Evolutionary conservation across 352 stramenopile species (phyloP), one percentile per base, ranked within the genome.

Genomic region (Blastocystis sp.): DNA sequence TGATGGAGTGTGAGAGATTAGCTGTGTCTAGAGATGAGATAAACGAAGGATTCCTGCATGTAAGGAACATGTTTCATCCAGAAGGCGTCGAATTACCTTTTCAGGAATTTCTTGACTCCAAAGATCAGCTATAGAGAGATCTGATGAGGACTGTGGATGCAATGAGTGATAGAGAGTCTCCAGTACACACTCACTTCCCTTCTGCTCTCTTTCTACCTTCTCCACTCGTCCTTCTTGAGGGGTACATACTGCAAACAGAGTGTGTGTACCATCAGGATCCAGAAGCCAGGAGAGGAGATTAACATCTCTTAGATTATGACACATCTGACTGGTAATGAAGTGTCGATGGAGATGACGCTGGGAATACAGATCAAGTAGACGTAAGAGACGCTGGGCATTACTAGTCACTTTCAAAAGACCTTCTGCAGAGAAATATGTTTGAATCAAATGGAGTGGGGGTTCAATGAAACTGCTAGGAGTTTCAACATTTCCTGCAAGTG

Each of bases 401-500:
- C 40, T 59, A 2, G 70, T 81, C 3, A 81, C 48, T 56, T 64
- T 60, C 44, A 81, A 4, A 40, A 81, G 44, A 48, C 17, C 1
- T 40, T 53, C 35, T 4, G 27, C 13, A 22, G 42, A 13, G 17
- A 81, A 37, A 33, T 59, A 81, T 4, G 6, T 17, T 59, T 40
- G 40, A 51, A 81, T 59, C 7, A 60, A 37, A 5, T 60, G 6
- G 9, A 81, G 15, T 0, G 17, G n/a, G 5, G 1, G 44, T 30
- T 24, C 19, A 17, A 60, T 17, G 7, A 11, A 22, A 42, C 57
- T 27, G 30, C 19, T 35, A 24, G 68, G 33, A 15, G 24, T 33
- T 40, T 81, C 70, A n/a, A 35, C 70, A 48, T 81, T 44, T 3
- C 40, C 69, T 15, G 33, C 70, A 48, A 81, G 70, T 3, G 70